Base-by-base conservation (phyloP, 768 basidiomycete species). In the Phylloporus arenicola region DNA sequence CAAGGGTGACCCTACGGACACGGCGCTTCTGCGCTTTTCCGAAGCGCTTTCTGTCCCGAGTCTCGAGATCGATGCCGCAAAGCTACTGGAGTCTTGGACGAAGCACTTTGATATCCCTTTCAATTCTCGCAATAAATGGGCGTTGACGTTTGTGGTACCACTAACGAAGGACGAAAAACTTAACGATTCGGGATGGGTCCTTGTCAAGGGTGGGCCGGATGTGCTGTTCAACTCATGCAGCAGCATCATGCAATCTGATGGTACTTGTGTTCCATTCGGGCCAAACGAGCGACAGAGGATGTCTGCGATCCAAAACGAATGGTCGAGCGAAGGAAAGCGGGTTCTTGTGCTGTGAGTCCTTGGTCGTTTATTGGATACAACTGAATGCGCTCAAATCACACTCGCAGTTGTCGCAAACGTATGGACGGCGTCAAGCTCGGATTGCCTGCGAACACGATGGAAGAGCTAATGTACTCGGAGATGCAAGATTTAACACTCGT, bases 171-270 rank as follows among this genome's bases (percentile, higher is more conserved):
- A 43, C 4, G 52, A 53, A 53, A 47, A 56, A 7, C 2, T 29
- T 2, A 34, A 55, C 1, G 45, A 20, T 14, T n/a, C 49, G 25
- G 50, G 59, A 12, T 64, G 73, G 59, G 67, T 82, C 47, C 64
- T 79, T 47, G 69, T 76, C 62, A 82, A 83, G 59, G 81, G 81
- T 29, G 82, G 78, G 2, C 82, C 82, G 0, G 82, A 84, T 48
- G 67, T 79, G 3, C 65, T 80, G 16, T 71, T 79, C 40, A 58
- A 58, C 3, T 61, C 63, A 6, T 78, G 77, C 54, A 68, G 62
- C 7, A 51, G 29, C 8, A 69, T 70, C 43, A 45, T 72, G 31
- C 57, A 58, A 17, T 45, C 64, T 1, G 64, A 70, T 44, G 72
- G 72, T 3, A 56, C 61, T 11, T 50, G 64, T 5, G 42, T 68